phyloP scores from a whole-genome alignment of 2,329 filamentous ascomycete species.

The Fusarium oligoseptatum region DNA sequence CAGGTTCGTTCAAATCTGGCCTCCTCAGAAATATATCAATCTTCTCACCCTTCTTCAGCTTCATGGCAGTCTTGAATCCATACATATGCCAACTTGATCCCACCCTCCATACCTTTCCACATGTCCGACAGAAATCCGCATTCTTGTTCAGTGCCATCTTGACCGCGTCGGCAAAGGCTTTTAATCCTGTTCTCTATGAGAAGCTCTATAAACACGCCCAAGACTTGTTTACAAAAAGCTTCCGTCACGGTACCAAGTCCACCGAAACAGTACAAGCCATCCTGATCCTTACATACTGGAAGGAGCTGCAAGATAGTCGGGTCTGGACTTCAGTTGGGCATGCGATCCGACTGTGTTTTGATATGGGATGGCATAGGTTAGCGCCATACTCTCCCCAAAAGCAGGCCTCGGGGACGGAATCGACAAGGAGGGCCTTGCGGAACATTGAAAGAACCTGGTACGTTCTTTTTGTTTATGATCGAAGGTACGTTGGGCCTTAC shows the following conservation, averaged over 20 bases:
- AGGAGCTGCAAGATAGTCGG: constrained; percentile 56
- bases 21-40: not conserved
- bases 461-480: constrained; percentile 56
- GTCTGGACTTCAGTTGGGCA: constrained; percentile 57
- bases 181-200: constrained; percentile 50
- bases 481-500: constrained; percentile 46
- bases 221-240: constrained; percentile 46
- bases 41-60: constrained; percentile 34
- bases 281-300: constrained; percentile 57
- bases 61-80: constrained; percentile 55
- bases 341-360: constrained; percentile 56
- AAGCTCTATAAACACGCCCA: constrained; percentile 40
- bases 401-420: constrained; percentile 11
- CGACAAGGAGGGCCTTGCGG: constrained; percentile 45
- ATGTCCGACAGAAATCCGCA: constrained; percentile 51
- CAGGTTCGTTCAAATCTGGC: constrained; percentile 3
- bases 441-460: constrained; percentile 56
- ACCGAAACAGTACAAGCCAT: constrained; percentile 56
- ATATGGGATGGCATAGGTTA: constrained; percentile 54
- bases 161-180: constrained; percentile 53
- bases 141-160: constrained; percentile 54
- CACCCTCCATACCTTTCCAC: constrained; percentile 53
- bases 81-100: constrained; percentile 58
- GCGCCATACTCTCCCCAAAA: constrained; percentile 13
- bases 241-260: constrained; percentile 53